Base-by-base conservation (phyloP, 257 asterid genomes). In the Paulownia fortunei region DNA sequence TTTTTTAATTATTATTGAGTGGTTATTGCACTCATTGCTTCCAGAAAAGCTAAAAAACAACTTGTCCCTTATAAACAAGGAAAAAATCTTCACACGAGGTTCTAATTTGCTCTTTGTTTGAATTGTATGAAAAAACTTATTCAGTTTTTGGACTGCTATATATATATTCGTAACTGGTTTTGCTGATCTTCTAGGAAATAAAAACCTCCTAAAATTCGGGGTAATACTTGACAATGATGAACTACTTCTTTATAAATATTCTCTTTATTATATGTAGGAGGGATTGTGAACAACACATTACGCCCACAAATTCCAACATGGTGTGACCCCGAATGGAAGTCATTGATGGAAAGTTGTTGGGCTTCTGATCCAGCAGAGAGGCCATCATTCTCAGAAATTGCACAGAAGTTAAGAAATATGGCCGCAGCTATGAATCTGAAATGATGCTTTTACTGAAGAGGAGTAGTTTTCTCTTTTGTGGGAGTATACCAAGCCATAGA, bases 241-340 rank as follows among this genome's bases (percentile, higher is more conserved):
- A 26, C 26, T 18, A 47, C 24, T 75, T 37, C 46, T 73, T 49
- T 8, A 78, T 67, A 23, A 47, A 27, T 6, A 15, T 58, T 49
- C 30, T 64, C 15, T 60, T 6, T 24, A n/a, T 82, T 24, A 10
- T 72, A 16, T 71, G 64, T 24, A 93, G 98, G 99, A 64, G 99
- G 99, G 70, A 96, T 96, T 27, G 97, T 96, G 80, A 93, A 89
- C 88, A 89, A 90, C 89, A 74, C 94, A 23, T 72, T 96, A 62
- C 98, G 99, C 52, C 99, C 99, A 11, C 92, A 92, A 82, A 90
- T 87, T 51, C 99, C 99, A 0, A 87, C 95, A 16, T 96, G 98
- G 98, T 93, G 99, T 9, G 99, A 96, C 79, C 99, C 99, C 0
- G 97, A 92, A 80, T 96, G 99, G 99, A 96, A 93, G 83, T 76